These are phyloP conservation scores for Diutina catenulata DNA, from an alignment of 1,139 yeast species.

Conservation along the genomic window DNA sequence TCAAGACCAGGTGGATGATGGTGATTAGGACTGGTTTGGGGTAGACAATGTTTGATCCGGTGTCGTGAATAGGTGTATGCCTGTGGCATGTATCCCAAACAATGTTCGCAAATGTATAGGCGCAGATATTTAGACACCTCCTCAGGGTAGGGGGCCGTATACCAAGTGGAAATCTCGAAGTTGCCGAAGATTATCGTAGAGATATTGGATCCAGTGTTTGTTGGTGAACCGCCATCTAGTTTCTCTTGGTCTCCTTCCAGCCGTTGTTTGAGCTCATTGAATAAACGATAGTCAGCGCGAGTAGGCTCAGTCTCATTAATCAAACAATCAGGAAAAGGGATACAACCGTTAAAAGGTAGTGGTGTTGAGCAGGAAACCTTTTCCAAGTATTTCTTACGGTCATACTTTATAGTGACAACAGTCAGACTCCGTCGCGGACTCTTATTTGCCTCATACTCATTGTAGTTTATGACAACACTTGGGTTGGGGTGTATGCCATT, in stretches of 20 bases:
- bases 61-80: conserved; percentile 63
- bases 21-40: conserved; percentile 25
- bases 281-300: conserved; percentile 33
- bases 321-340: conserved; percentile 46
- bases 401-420: background rate
- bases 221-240: background rate
- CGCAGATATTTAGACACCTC: conserved; percentile 57
- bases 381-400: background rate
- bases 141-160: conserved; percentile 86
- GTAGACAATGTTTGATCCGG: conserved; percentile 56
- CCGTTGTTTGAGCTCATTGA: conserved; percentile 28
- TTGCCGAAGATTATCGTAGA: conserved; percentile 56
- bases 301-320: conserved; percentile 55
- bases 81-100: conserved; percentile 72
- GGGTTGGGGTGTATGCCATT: background rate
- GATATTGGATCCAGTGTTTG: conserved; percentile 11
- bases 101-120: conserved; percentile 72
- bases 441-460: no score
- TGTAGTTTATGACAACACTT: no score
- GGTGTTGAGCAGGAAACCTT: background rate
- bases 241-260: no score
- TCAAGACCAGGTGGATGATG: conserved; percentile 86
- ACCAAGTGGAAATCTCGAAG: conserved; percentile 81
- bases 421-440: background rate
- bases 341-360: conserved; percentile 55